Evolutionary conservation across 2,329 filamentous ascomycete genomes (phyloP), one percentile per base, ranked within the genome.

Genomic region (Volutella citrinella): DNA sequence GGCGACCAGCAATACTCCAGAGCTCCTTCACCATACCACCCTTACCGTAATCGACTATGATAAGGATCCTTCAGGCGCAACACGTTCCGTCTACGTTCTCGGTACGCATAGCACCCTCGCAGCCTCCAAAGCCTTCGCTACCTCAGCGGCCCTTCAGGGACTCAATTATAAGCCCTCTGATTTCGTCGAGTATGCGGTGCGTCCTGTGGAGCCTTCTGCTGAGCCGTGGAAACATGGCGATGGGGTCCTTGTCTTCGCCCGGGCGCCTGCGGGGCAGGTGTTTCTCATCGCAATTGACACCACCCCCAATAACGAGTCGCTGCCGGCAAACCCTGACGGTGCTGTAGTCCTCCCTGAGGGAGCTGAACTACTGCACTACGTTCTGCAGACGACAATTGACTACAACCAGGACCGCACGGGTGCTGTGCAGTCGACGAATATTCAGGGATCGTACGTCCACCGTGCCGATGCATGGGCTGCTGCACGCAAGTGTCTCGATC

Each of bases 381-480:
- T 70, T 10, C 36, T 70, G 31, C 64, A 69, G 47, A 67, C 61
- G 6, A 58, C 49, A n/a, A 54, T 64, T 19, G 54, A 68, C 48
- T 68, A 68, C 51, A 59, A 61, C 34, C 49, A 51, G 22, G 64
- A 65, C 38, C 59, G 60, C 13, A 54, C 48, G 10, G 60, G 59
- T 21, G 45, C 44, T 6, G 45, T 39, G 27, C 63, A 66, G 43
- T 46, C 39, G 5, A 61, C 57, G 15, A 56, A 66, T 38, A 62
- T 71, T 26, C 54, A 63, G 40, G 67, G 65, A 18, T 54, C 53
- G 8, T 69, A 62, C 36, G 30, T 52, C 10, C 54, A 50, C 14
- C 54, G 57, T 1, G 43, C 40, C 4, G 54, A 59, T 16, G 66
- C 67, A 1, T 30, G 54, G 9, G 41, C 44, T 2, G 63, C 61